A percentile compares a stretch with the other conserved stretches of the same genome.
These are phyloP conservation scores for Hyaloscypha variabilis DNA, from an alignment of 495 filamentous ascomycete genomes.

Conservation along the genomic window DNA sequence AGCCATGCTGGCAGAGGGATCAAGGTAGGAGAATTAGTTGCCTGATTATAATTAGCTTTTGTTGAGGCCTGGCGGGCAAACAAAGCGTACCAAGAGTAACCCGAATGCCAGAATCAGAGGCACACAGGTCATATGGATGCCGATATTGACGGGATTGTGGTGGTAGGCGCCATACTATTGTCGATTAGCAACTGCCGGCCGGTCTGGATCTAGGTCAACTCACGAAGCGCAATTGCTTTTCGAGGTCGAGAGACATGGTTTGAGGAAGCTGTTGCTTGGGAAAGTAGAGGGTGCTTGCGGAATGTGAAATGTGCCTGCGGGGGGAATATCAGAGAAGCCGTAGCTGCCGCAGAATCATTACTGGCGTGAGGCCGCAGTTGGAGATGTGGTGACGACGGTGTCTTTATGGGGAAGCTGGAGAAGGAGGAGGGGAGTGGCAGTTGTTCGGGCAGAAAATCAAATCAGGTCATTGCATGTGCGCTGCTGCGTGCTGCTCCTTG, in stretches of 20 bases:
- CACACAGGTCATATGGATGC: slow-evolving; percentile 89
- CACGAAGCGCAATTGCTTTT: slow-evolving; percentile 52
- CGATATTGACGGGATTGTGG: slow-evolving; percentile 83
- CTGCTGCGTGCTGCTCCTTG: no score
- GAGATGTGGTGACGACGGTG: not conserved
- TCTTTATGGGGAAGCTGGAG: slow-evolving; percentile 1
- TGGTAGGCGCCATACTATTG: slow-evolving; percentile 93
- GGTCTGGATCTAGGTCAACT: slow-evolving; percentile 20
- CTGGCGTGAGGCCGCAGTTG: not conserved
- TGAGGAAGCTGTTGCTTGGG: not conserved
- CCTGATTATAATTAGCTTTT: slow-evolving; percentile 47
- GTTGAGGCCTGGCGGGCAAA: slow-evolving; percentile 2
- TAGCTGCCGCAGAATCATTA: slow-evolving; percentile 21
- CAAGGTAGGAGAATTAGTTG: slow-evolving; percentile 72
- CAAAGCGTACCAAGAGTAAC: slow-evolving; percentile 71
- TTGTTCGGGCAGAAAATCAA: not conserved
- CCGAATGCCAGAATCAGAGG: slow-evolving; percentile 79
- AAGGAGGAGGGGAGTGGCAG: not conserved
- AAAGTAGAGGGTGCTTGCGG: not conserved
- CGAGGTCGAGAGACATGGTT: slow-evolving; percentile 48
- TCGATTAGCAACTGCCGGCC: slow-evolving; percentile 2
- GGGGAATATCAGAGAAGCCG: slow-evolving; percentile 3
- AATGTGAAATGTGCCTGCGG: not conserved
- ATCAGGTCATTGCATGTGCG: slow-evolving; percentile 12
- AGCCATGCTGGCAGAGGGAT: slow-evolving; percentile 72